Percentiles rank a stretch among this genome's conserved stretches.
phyloP scores from a whole-genome alignment of 176 grass and related monocot genomes.

The Aegilops speltoides region DNA sequence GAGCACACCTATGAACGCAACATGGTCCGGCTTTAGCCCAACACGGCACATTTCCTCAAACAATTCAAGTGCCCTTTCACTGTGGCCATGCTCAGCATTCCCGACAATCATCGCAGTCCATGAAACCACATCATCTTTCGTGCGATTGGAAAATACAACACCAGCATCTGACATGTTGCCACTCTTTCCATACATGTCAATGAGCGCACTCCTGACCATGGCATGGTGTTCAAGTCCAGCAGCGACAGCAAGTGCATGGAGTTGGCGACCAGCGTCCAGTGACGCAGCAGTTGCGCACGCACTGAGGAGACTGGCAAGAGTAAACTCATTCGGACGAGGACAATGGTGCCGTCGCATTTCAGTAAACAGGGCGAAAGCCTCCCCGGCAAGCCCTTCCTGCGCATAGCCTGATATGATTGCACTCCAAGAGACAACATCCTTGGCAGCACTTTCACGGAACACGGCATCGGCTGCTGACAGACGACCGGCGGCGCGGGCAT shows the following conservation, averaged over 20 bases:
- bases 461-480: conserved; percentile 37
- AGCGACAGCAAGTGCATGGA: conserved; percentile 43
- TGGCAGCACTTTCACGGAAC: conserved; percentile 42
- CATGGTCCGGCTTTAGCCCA: conserved; percentile 50
- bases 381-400: conserved; percentile 34
- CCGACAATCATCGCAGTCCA: conserved; percentile 66
- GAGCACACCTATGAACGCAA: conserved; percentile 67
- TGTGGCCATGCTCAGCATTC: conserved; percentile 55
- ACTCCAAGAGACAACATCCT: conserved; percentile 72
- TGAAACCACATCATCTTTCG: conserved; percentile 49
- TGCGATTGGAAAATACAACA: conserved; percentile 23
- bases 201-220: conserved; percentile 49
- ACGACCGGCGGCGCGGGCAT: conserved; percentile 24
- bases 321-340: conserved; percentile 56
- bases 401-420: conserved; percentile 59
- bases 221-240: conserved; percentile 42
- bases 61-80: conserved; percentile 42
- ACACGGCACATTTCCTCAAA: conserved; percentile 52
- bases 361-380: conserved; percentile 48
- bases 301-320: conserved; percentile 56
- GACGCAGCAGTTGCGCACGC: conserved; percentile 35
- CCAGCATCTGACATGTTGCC: conserved; percentile 53
- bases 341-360: conserved; percentile 42
- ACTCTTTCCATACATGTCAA: conserved; percentile 66
- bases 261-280: conserved; percentile 48